A percentile compares a stretch with the other conserved stretches of the same genome.
Conservation (phyloP, 2,329 filamentous ascomycete species). For the Amylocarpus encephaloides region DNA sequence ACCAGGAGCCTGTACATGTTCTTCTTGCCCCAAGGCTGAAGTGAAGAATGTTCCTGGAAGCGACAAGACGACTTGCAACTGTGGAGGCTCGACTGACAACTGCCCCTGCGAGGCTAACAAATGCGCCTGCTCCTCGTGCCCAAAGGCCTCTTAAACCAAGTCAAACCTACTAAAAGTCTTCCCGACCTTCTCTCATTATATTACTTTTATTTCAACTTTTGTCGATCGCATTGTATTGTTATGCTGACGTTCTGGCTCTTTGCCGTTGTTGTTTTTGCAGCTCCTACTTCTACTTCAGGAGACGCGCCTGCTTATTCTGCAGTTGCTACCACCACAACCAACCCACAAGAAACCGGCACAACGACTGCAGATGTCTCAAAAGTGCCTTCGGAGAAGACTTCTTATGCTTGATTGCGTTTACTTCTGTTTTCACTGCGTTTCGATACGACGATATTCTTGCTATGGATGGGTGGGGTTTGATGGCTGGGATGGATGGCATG, state of each 20-base stretch:
- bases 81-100: conserved; percentile 31
- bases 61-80: conserved; percentile 36
- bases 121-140: conserved; percentile 36
- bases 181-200: not conserved
- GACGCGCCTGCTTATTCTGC: conserved; percentile 9
- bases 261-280: conserved; percentile 15
- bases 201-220: not conserved
- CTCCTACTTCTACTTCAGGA: conserved; percentile 16
- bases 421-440: not conserved
- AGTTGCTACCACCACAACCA: conserved; percentile 16
- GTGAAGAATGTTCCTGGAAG: conserved; percentile 32
- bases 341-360: conserved; percentile 1
- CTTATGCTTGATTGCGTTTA: conserved; percentile 17
- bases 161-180: conserved; percentile 21
- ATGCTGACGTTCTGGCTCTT: conserved; percentile 19
- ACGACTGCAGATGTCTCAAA: conserved; percentile 23
- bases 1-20: conserved; percentile 35
- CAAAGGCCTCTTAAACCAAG: conserved; percentile 33
- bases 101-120: conserved; percentile 34
- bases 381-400: conserved; percentile 25
- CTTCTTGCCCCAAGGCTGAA: conserved; percentile 34
- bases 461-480: not conserved
- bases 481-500: not conserved
- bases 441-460: not conserved
- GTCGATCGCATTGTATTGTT: not conserved